Percentiles rank a stretch among this genome's conserved stretches.
These are phyloP conservation scores for Allomyces macrogynus DNA, from an alignment of 192 early-diverging fungal genomes.

Conservation along the genomic window DNA sequence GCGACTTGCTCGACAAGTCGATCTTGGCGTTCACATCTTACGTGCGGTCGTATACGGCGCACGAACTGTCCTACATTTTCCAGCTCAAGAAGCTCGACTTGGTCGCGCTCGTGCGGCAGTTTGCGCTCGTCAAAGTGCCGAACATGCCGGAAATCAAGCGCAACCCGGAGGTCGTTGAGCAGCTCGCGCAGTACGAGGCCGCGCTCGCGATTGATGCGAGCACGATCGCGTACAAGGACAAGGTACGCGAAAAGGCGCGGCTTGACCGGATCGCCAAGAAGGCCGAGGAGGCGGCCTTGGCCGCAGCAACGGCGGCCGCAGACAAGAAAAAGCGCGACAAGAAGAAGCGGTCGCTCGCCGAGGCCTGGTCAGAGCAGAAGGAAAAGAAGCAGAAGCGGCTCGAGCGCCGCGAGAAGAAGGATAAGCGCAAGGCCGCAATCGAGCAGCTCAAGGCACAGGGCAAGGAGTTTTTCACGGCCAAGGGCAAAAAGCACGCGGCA, in stretches of 20 bases:
- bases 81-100: conserved; percentile 64
- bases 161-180: conserved; percentile 22
- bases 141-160: conserved; percentile 77
- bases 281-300: conserved; percentile 2
- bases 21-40: conserved; percentile 73
- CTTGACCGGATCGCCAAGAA: conserved; percentile 10
- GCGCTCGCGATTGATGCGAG: conserved; percentile 19
- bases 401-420: conserved; percentile 47
- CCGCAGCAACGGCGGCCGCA: conserved; percentile 11
- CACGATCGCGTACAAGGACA: conserved; percentile 3
- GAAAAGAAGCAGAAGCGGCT: conserved; percentile 40
- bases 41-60: conserved; percentile 79
- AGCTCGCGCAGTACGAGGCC: conserved; percentile 18
- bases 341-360: conserved; percentile 15
- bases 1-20: conserved; percentile 59
- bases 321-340: conserved; percentile 17
- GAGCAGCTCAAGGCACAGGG: not conserved
- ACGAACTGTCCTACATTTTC: conserved; percentile 87
- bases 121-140: conserved; percentile 64
- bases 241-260: conserved; percentile 18
- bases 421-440: conserved; percentile 1
- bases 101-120: conserved; percentile 49
- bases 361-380: conserved; percentile 50
- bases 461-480: not conserved
- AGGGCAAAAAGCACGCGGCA: not conserved